These are phyloP conservation scores for Isoetes engelmannii DNA, from an alignment of 83 land plant species.

Conservation along the genomic window DNA sequence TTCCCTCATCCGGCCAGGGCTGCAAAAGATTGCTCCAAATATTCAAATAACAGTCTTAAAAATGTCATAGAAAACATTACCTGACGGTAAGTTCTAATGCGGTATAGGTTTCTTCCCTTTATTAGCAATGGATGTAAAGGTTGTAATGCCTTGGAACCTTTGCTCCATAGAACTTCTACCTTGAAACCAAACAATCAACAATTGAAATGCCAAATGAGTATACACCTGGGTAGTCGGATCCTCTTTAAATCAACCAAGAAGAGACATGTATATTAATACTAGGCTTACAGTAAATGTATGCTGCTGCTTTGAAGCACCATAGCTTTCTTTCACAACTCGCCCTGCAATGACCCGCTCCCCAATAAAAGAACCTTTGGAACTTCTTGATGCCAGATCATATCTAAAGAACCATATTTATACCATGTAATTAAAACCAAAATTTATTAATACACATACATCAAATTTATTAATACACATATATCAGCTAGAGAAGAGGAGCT, in stretches of 20 bases:
- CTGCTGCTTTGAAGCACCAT: conserved; percentile 83
- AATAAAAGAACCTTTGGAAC: conserved; percentile 52
- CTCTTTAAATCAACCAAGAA: neutral
- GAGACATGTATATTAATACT: neutral
- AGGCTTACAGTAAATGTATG: conserved; percentile 80
- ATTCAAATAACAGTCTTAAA: neutral
- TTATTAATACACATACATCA: no score
- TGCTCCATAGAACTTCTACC: conserved; percentile 90
- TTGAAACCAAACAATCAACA: conserved; percentile 12
- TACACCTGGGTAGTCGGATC: neutral
- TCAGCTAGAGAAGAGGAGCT: no score
- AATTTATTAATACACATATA: no score
- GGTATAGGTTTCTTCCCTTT: conserved; percentile 82
- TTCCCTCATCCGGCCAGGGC: conserved; percentile 60
- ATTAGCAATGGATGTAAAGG: conserved; percentile 66
- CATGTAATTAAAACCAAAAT: no score
- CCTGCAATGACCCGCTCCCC: conserved; percentile 74
- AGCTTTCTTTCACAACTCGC: conserved; percentile 82
- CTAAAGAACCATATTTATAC: conserved; percentile 16
- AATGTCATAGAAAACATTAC: conserved; percentile 21
- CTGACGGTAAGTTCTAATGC: conserved; percentile 63
- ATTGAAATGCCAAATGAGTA: neutral
- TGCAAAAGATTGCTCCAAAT: conserved; percentile 5
- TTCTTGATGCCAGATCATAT: conserved; percentile 48
- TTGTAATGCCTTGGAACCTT: conserved; percentile 55